A percentile compares a stretch with the other conserved stretches of the same genome.
phyloP scores from a whole-genome alignment of 2,329 filamentous ascomycete genomes.

The Rutstroemia sp. region DNA sequence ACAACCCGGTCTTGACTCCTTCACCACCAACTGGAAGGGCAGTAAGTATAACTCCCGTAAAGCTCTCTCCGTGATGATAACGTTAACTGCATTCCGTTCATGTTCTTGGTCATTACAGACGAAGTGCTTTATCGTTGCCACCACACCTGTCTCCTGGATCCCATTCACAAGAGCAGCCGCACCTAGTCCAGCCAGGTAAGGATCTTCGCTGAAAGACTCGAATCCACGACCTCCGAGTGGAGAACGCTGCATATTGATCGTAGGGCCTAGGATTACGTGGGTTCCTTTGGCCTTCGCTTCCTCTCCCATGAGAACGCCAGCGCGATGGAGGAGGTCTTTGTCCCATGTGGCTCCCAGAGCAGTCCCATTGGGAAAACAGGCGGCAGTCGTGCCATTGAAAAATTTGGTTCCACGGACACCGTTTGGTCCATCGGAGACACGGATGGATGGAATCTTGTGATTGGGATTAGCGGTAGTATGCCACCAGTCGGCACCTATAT shows the following conservation, averaged over 20 bases:
- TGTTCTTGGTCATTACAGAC: conserved; percentile 56
- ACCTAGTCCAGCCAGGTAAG: conserved; percentile 47
- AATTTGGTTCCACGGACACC: conserved; percentile 29
- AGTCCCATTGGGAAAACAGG: conserved; percentile 38
- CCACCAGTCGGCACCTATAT: conserved; percentile 28
- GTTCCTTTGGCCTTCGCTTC: conserved; percentile 60
- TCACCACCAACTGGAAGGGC: conserved; percentile 49
- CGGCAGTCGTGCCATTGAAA: conserved; percentile 35
- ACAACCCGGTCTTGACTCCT: conserved; percentile 42
- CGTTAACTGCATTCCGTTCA: conserved; percentile 47
- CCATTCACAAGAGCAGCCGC: conserved; percentile 46
- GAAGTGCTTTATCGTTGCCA: conserved; percentile 53
- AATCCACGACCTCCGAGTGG: conserved; percentile 54
- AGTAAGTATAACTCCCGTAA: conserved; percentile 52
- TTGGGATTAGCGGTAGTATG: conserved; percentile 27
- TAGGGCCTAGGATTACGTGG: conserved; percentile 52
- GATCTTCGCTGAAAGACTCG: conserved; percentile 52
- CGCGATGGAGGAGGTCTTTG: conserved; percentile 50
- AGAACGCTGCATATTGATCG: conserved; percentile 54
- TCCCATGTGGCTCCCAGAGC: conserved; percentile 59
- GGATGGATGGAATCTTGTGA: conserved; percentile 28
- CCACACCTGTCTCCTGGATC: conserved; percentile 48
- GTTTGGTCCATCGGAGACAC: conserved; percentile 31
- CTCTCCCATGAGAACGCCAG: conserved; percentile 57
- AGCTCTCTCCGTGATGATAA: conserved; percentile 46